Evolutionary conservation across 2,329 filamentous ascomycete genomes (phyloP), one percentile per base, ranked within the genome.

Genomic region (Dothidotthia symphoricarpi): DNA sequence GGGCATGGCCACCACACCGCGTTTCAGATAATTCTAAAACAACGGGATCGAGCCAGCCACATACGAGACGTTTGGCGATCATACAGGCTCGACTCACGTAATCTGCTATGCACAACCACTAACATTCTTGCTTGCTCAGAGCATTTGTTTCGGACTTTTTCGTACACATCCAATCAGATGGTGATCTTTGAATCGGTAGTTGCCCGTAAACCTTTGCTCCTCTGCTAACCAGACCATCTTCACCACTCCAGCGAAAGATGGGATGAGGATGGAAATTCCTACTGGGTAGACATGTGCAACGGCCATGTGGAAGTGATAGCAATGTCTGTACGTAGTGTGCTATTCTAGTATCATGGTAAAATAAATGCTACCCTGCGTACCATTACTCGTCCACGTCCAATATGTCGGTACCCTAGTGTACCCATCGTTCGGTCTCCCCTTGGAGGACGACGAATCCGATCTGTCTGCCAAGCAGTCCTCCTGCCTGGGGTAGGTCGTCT

Each of bases 81-180:
- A 51, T 52, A 55, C 53, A 55, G 41, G 49, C 54, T 54, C 48
- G 49, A 49, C 46, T 57, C 53, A 57, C 53, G 50, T 56, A 48
- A 49, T 54, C 45, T 53, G 42, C 52, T 63, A 56, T 63, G 60
- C 52, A 49, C 57, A 40, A 49, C 48, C 51, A 58, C 63, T 65
- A 58, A 64, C 60, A 61, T 64, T 58, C 56, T 58, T 60, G 56
- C 49, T 55, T 55, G 52, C 44, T 47, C 49, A 55, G 52, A 61
- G 55, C 62, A 63, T 63, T 66, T 58, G 57, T 51, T 59, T 45
- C 43, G 41, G 51, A 43, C 59, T 63, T 56, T 58, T 60, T 66
- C 50, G 61, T 59, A 61, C 57, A 62, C 50, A 54, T 56, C 59
- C 61, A 65, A 62, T 63, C 58, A 61, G 47, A 55, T 61, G 52